These are phyloP conservation scores for Melastoma malabathricum DNA, from an alignment of 345 rosid species.

Conservation along the genomic window DNA sequence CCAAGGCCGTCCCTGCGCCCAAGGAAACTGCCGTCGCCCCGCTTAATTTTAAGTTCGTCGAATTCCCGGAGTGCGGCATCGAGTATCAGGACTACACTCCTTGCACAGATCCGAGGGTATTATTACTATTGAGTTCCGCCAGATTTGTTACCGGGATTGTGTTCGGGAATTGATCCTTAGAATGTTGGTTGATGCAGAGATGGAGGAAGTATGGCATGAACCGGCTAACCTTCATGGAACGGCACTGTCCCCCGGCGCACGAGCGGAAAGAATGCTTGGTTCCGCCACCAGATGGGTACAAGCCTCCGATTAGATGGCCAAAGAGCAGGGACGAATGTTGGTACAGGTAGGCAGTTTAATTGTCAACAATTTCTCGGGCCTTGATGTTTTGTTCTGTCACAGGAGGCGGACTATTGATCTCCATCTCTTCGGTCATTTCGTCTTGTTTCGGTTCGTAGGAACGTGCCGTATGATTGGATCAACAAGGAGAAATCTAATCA, in stretches of 20 bases:
- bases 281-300: slow-evolving; percentile 93
- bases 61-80: slow-evolving; percentile 67
- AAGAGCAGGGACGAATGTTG: slow-evolving; percentile 87
- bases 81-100: slow-evolving; percentile 94
- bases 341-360: slow-evolving; percentile 55
- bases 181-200: too few relatives aligned
- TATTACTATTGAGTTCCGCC: background rate
- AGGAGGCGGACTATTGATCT: background rate
- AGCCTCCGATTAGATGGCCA: slow-evolving; percentile 88
- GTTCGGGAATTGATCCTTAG: too few relatives aligned
- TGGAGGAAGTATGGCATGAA: slow-evolving; percentile 82
- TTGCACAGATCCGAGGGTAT: slow-evolving; percentile 94
- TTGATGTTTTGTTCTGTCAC: background rate
- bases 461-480: slow-evolving; percentile 97
- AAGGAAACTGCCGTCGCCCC: slow-evolving; percentile 33
- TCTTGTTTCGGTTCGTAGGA: slow-evolving; percentile 38
- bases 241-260: slow-evolving; percentile 79
- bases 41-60: slow-evolving; percentile 37
- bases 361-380: too few relatives aligned
- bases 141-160: background rate
- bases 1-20: slow-evolving; percentile 31
- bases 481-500: slow-evolving; percentile 90
- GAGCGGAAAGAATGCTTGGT: slow-evolving; percentile 84
- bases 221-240: slow-evolving; percentile 85
- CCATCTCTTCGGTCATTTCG: too few relatives aligned